Evolutionary conservation across 257 asterid species (phyloP).

Genomic region (Echites panduratus): DNA sequence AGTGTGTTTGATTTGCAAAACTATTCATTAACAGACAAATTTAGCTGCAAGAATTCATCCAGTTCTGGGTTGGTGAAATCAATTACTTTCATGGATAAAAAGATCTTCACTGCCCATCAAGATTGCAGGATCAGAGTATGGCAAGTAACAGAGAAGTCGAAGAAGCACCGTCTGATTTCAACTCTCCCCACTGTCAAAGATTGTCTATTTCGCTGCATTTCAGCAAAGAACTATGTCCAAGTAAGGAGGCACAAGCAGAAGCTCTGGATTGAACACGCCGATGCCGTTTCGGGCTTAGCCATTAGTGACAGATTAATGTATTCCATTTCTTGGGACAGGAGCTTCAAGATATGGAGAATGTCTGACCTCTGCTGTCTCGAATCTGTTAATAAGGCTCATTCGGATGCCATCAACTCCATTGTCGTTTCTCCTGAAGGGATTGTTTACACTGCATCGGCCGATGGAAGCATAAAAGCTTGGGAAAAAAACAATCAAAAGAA

Average conservation of each 20-base stretch:
- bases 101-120: constrained; percentile 54
- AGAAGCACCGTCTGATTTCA: constrained; percentile 29
- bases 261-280: constrained; percentile 55
- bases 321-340: constrained; percentile 54
- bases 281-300: constrained; percentile 44
- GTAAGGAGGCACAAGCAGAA: constrained; percentile 42
- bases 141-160: constrained; percentile 12
- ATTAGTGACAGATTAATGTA: constrained; percentile 29
- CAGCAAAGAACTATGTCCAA: constrained; percentile 41
- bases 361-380: constrained; percentile 34
- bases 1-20: constrained; percentile 31
- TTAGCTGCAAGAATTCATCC: constrained; percentile 28
- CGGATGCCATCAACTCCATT: constrained; percentile 51
- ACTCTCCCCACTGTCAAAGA: constrained; percentile 53
- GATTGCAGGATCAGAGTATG: constrained; percentile 53
- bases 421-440: constrained; percentile 22
- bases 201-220: constrained; percentile 24
- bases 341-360: constrained; percentile 45
- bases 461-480: constrained; percentile 49
- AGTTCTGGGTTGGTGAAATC: constrained; percentile 46
- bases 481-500: constrained; percentile 4
- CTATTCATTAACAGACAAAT: constrained; percentile 24
- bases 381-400: constrained; percentile 37
- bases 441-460: constrained; percentile 50
- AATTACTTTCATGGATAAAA: constrained; percentile 28